Evolutionary conservation across 2,329 filamentous ascomycete species (phyloP).

Genomic region (Fusarium clavum): DNA sequence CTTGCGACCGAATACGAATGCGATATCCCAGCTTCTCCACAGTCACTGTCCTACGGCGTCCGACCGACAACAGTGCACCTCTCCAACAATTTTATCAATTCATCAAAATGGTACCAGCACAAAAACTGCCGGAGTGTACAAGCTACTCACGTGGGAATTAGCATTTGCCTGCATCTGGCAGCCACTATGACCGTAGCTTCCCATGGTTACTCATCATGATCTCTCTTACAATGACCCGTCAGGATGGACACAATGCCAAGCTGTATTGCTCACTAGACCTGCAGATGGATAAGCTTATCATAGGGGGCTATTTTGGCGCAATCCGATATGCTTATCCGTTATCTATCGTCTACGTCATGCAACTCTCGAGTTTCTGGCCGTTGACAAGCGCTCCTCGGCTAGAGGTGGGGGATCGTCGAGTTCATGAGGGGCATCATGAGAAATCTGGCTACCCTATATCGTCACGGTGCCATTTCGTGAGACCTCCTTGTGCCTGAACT

Average conservation of each 20-base stretch:
- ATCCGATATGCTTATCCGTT: not conserved
- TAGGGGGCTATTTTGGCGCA: constrained; percentile 9
- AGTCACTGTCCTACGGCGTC: not conserved
- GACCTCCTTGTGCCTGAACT: too few species aligned
- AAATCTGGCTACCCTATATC: constrained; percentile 19
- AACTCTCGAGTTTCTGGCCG: not conserved
- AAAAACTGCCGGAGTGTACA: not conserved
- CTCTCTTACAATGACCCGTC: not conserved
- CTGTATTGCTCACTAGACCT: constrained; percentile 17
- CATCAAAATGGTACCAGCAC: not conserved
- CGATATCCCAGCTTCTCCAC: not conserved
- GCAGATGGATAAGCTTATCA: constrained; percentile 40
- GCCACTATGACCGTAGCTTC: not conserved
- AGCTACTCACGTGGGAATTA: not conserved
- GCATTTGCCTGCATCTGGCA: not conserved
- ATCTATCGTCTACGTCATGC: constrained; percentile 31
- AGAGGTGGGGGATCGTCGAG: constrained; percentile 39
- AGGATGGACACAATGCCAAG: not conserved
- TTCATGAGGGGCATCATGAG: constrained; percentile 31
- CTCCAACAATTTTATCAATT: not conserved
- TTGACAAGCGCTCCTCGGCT: constrained; percentile 7
- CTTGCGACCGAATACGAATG: constrained; percentile 27
- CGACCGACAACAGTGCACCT: not conserved
- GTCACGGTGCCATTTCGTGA: not conserved
- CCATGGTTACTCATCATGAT: not conserved